These are phyloP conservation scores for Syncephalastrum monosporum DNA, from an alignment of 371 early-diverging fungal genomes.

Conservation along the genomic window DNA sequence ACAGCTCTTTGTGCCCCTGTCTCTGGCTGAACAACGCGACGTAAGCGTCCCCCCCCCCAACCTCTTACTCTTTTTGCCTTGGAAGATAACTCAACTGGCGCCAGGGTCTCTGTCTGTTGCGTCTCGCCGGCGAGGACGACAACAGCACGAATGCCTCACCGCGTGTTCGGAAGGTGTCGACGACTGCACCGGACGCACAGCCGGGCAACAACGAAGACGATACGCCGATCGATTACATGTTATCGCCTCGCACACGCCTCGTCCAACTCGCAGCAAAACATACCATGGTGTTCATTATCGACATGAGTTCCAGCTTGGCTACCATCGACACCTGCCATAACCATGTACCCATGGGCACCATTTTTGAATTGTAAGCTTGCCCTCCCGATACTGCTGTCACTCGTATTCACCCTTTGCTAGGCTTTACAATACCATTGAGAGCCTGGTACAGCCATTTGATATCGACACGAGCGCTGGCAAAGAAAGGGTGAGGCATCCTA, in stretches of 20 bases:
- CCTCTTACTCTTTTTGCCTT: background rate
- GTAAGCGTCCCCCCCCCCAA: background rate
- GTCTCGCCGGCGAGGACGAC: background rate
- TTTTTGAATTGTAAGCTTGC: conserved; percentile 49
- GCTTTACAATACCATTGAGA: conserved; percentile 26
- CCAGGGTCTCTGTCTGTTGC: background rate
- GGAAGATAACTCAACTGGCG: background rate
- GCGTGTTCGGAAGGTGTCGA: background rate
- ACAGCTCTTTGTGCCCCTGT: conserved; percentile 12
- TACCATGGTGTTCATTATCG: conserved; percentile 68
- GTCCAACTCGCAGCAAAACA: conserved; percentile 55
- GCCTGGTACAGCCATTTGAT: conserved; percentile 35
- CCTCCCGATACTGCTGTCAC: background rate
- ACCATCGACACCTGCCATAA: conserved; percentile 58
- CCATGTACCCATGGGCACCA: conserved; percentile 53
- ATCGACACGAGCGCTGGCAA: conserved; percentile 11
- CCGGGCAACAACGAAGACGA: too few relatives aligned
- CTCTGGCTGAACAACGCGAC: conserved; percentile 10
- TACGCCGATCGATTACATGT: conserved; percentile 19
- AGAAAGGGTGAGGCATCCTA: background rate
- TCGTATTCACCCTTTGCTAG: conserved; percentile 6
- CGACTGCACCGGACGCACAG: conserved; percentile 1
- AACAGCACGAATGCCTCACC: background rate
- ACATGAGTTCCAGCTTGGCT: conserved; percentile 69
- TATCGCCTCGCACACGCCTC: conserved; percentile 72